phyloP scores from a whole-genome alignment of 805 yeast species.

The Wickerhamiella nectarea region DNA sequence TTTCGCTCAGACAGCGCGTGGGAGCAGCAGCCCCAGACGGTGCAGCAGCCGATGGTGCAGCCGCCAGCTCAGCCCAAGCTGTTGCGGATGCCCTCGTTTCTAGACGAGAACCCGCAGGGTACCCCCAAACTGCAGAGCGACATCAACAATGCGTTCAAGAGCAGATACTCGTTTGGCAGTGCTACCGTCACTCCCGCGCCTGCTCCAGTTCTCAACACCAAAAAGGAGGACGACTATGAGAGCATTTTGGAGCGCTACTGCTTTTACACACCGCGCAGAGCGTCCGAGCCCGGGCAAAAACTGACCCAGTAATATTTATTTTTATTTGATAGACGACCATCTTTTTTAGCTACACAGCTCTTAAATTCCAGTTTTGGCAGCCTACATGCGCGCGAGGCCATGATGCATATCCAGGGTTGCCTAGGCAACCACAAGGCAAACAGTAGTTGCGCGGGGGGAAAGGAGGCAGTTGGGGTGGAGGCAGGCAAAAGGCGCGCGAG shows the following conservation, averaged over 20 bases:
- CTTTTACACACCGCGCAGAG: slow-evolving; percentile 23
- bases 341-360: no score
- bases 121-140: slow-evolving; percentile 6
- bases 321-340: neutral
- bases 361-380: no score
- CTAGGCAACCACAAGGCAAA: no score
- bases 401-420: no score
- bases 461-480: no score
- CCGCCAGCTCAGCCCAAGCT: neutral
- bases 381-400: no score
- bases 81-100: slow-evolving; percentile 2
- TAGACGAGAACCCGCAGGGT: slow-evolving; percentile 2
- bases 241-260: slow-evolving; percentile 30
- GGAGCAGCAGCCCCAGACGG: neutral
- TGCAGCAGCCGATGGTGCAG: neutral
- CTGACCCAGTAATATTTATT: neutral
- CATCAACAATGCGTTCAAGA: slow-evolving; percentile 12
- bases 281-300: neutral
- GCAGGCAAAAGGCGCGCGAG: no score
- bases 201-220: neutral
- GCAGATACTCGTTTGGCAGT: slow-evolving; percentile 24
- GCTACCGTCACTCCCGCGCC: slow-evolving; percentile 16
- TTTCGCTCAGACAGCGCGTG: slow-evolving; percentile 24
- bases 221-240: slow-evolving; percentile 22
- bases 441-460: no score